Conservation (phyloP, 2,329 filamentous ascomycete species). For the Triangularia setosa region DNA sequence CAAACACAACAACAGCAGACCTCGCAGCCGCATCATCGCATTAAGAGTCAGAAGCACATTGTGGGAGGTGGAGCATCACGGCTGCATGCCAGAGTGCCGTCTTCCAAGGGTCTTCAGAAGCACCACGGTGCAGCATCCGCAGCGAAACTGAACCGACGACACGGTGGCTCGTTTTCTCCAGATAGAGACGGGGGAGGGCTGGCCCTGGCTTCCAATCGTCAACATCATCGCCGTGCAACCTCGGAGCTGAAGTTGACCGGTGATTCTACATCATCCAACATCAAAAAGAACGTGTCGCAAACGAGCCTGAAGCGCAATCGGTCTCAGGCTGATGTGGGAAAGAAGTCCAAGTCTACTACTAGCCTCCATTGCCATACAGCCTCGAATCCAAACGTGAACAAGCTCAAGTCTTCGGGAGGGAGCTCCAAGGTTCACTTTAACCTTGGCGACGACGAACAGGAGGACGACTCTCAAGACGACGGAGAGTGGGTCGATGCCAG, state of each 20-base stretch:
- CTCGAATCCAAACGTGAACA: conserved; percentile 47
- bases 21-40: conserved; percentile 31
- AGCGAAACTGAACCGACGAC: conserved; percentile 37
- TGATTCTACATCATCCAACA: conserved; percentile 40
- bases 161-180: conserved; percentile 40
- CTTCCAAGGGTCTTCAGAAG: conserved; percentile 50
- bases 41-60: conserved; percentile 41
- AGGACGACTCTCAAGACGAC: conserved; percentile 39
- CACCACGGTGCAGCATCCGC: conserved; percentile 32
- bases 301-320: conserved; percentile 57
- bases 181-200: conserved; percentile 31
- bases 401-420: conserved; percentile 34
- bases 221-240: conserved; percentile 44
- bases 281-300: conserved; percentile 52
- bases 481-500: conserved; percentile 68
- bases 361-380: conserved; percentile 48
- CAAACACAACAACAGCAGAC: conserved; percentile 32
- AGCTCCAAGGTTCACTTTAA: conserved; percentile 57
- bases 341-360: conserved; percentile 48
- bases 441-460: conserved; percentile 49
- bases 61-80: conserved; percentile 39
- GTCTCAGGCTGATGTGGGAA: conserved; percentile 54
- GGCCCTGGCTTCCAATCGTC: conserved; percentile 29
- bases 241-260: conserved; percentile 48
- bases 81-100: conserved; percentile 50